These are phyloP conservation scores for Neurospora sp. DNA, from an alignment of 495 filamentous ascomycete species.

Conservation along the genomic window DNA sequence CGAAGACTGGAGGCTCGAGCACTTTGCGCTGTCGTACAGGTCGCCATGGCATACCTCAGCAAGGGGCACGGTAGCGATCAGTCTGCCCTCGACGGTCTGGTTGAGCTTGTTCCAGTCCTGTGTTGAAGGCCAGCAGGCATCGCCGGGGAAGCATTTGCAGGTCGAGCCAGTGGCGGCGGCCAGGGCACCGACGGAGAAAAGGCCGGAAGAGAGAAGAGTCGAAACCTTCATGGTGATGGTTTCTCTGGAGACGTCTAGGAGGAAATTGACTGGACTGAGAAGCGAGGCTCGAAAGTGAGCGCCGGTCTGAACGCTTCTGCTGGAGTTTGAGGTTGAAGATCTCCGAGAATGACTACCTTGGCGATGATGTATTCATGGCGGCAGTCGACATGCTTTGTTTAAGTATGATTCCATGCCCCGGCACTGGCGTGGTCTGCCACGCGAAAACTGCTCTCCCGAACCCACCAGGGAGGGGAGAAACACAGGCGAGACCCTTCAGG, in stretches of 20 bases:
- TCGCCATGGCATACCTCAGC: constrained; percentile 39
- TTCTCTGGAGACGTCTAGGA: not conserved
- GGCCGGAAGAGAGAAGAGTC: constrained; percentile 8
- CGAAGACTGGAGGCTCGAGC: constrained; percentile 9
- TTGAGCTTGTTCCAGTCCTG: constrained; percentile 35
- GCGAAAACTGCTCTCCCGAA: not conserved
- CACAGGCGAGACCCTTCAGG: not conserved
- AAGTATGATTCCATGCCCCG: not conserved
- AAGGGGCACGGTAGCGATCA: constrained; percentile 42
- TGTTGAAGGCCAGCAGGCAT: constrained; percentile 35
- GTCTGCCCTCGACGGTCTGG: constrained; percentile 29
- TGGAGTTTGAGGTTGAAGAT: not conserved
- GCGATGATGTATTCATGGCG: not conserved
- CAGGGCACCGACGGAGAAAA: constrained; percentile 9
- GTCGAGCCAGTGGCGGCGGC: not conserved
- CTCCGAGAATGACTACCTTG: not conserved
- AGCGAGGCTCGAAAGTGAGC: not conserved
- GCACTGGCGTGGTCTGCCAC: not conserved
- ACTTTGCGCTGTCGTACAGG: constrained; percentile 15
- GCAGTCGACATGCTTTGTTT: not conserved
- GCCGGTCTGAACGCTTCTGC: not conserved
- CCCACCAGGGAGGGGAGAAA: not conserved
- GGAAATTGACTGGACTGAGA: not conserved
- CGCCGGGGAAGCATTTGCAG: constrained; percentile 47
- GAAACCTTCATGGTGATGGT: constrained; percentile 11